phyloP scores from a whole-genome alignment of 2,329 filamentous ascomycete genomes.

The Microdochium paspali region DNA sequence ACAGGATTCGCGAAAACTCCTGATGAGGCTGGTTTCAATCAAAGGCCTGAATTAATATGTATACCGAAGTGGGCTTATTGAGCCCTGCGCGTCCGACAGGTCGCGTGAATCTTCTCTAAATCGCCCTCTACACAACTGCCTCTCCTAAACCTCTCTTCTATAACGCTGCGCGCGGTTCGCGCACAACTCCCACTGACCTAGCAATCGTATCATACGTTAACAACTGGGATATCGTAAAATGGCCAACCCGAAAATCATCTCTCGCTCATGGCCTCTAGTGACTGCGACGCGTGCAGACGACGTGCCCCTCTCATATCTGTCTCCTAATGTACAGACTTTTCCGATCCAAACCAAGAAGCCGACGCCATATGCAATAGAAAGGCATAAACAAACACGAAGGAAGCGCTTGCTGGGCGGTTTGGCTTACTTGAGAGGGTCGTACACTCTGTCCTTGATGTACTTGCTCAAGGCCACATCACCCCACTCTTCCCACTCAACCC shows the following conservation, averaged over 20 bases:
- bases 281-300: too few species aligned
- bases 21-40: not conserved
- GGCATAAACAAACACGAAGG: not conserved
- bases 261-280: not conserved
- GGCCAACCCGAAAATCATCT: not conserved
- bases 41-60: not conserved
- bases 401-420: not conserved
- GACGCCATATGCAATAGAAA: not conserved
- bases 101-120: not conserved
- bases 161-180: not conserved
- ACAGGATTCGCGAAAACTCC: not conserved
- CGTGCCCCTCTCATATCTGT: not conserved
- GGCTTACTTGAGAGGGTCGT: conserved; percentile 38
- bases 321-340: not conserved
- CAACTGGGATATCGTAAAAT: conserved; percentile 1
- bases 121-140: not conserved
- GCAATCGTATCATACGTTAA: not conserved
- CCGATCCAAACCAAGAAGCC: not conserved
- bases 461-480: conserved; percentile 51
- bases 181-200: not conserved
- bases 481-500: conserved; percentile 66
- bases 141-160: not conserved
- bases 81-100: not conserved
- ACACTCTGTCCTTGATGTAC: conserved; percentile 51
- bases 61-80: not conserved